Percentiles rank a stretch among this genome's conserved stretches.
Conservation (phyloP, 2,329 filamentous ascomycete species). For the Dactylellina drechsleri region DNA sequence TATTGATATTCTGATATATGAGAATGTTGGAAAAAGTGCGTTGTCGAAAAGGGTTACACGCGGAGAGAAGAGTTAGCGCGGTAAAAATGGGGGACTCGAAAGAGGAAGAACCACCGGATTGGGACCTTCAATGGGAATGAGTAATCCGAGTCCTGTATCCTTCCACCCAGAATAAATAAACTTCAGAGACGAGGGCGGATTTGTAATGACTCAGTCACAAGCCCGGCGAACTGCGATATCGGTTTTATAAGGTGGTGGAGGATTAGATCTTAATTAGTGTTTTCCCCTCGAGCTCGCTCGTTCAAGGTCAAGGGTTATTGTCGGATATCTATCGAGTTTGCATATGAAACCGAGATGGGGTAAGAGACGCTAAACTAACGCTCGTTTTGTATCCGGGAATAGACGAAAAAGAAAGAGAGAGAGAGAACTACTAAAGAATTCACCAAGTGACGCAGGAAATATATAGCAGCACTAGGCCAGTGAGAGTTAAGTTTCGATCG, state of each 20-base stretch:
- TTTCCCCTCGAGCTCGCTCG: too few relatives aligned
- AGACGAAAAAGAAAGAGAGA: not conserved
- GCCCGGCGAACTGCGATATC: not conserved
- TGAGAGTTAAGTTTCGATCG: too few relatives aligned
- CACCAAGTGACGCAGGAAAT: too few relatives aligned
- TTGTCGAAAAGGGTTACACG: conserved; percentile 44
- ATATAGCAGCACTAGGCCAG: too few relatives aligned
- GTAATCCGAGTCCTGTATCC: too few relatives aligned
- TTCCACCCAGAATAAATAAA: too few relatives aligned
- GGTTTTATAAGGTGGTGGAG: conserved; percentile 20
- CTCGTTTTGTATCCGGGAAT: not conserved
- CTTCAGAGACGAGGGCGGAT: not conserved
- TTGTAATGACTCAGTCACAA: conserved; percentile 30
- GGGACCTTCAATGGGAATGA: not conserved
- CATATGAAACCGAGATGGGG: conserved; percentile 3
- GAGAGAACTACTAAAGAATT: not conserved
- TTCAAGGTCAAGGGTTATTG: not conserved
- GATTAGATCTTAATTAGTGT: conserved; percentile 6
- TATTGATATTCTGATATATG: not conserved
- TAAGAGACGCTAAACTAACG: not conserved
- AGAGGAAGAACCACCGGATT: conserved; percentile 21
- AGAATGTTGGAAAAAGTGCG: conserved; percentile 39
- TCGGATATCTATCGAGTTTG: conserved; percentile 11
- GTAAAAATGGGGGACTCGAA: conserved; percentile 5
- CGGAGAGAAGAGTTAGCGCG: conserved; percentile 19